Evolutionary conservation across 2,329 filamentous ascomycete species (phyloP), one percentile per base, ranked within the genome.

Genomic region (Xylariaceae sp.): DNA sequence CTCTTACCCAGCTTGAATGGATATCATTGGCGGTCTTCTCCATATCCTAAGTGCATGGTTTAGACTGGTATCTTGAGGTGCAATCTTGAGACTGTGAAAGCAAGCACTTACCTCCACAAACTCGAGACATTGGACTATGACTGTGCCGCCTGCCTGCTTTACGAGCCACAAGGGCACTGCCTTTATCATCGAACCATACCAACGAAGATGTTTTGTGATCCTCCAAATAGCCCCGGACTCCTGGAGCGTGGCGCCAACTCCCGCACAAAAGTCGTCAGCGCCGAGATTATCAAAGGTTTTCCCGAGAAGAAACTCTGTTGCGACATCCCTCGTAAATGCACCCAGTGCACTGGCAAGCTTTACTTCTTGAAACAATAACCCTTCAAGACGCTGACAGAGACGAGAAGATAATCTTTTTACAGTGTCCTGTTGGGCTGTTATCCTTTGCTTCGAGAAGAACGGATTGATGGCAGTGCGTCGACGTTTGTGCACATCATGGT

Each of bases 121-220:
- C 10, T n/a, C 31, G 22, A 56, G 49, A 33, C 53, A 58, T 10
- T 34, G 7, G 22, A 52, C 49, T 6, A 42, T 50, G 31, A 10
- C 34, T 13, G 49, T 9, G 31, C 54, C 53, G 17, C 22, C 34
- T 1, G 28, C 14, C 39, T 36, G 40, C 13, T 47, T 46, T 14
- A 54, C 38, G 34, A 39, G 36, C 13, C n/a, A 16, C n/a, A 51
- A 7, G 3, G 61, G 61, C 1, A 63, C 48, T 16, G 53, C 50
- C 19, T 50, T 54, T 48, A 64, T 31, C 5, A 54, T 3, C 1
- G 53, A 43, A 10, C 51, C 46, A 19, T 58, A 46, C 42, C 45
- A 63, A 13, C 53, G 59, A 11, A 62, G 18, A 53, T 62, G 60
- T 48, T 61, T 64, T 12, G 50, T 58, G 42, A 53, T 40, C n/a